Evolutionary conservation across 73 alveolate species (phyloP), one percentile per base, ranked within the genome.

Genomic region (Uronychia setigera): DNA sequence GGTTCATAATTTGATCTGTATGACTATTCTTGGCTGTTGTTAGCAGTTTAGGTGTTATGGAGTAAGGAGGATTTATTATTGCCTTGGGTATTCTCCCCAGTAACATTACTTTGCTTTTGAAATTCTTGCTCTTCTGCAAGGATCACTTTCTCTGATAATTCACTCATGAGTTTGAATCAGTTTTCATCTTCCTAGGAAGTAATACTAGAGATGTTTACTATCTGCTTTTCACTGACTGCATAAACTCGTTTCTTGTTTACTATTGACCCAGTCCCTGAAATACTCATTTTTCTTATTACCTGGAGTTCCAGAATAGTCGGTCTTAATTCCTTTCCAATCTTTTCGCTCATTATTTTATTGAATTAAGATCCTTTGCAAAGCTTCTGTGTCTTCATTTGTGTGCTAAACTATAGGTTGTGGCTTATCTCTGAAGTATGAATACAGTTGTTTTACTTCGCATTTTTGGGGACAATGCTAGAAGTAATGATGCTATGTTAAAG

Each of bases 301-400:
- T 25, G 95, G 95, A 33, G 89, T 77, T 19, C 95, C 95, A 1
- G 86, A 34, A 29, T 57, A 29, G 1, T 80, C 80, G 0, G 90
- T 80, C 32, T 33, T 31, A 29, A 84, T 46, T 0, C 92, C 92
- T 89, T 79, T 77, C 95, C 95, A 89, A 0, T 58, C n/a, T 33
- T 74, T 27, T 83, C 79, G 58, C 30, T 90, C 95, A 31, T 85
- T 85, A 67, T 29, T 33, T 32, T 90, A 74, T 1, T 82, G 76
- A 25, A 80, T 59, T 58, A 77, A 60, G 60, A 90, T 90, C 74
- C 89, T 85, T 34, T 85, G 60, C 1, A 85, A 59, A 57, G 89
- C 86, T 19, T 46, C 67, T 11, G 67, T 46, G 67, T 46, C 67
- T 19, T 46, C 67, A 46, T n/a, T n/a, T n/a, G n/a, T n/a, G n/a